Evolutionary conservation across 768 basidiomycete genomes (phyloP).

Genomic region (Gymnopilus junonius): DNA sequence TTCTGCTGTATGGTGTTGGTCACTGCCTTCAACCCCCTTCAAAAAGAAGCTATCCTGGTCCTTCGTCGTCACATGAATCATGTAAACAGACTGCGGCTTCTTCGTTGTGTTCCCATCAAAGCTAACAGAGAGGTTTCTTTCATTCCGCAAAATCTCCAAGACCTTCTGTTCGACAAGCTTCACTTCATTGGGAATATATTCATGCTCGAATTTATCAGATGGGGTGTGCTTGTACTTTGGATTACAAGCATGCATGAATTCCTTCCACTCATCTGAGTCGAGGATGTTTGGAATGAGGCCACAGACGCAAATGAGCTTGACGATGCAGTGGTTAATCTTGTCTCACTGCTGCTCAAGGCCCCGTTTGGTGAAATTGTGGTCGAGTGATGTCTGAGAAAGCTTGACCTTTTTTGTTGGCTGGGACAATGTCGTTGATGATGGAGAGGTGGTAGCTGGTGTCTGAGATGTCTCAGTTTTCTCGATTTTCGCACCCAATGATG

Average conservation of each 20-base stretch:
- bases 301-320: constrained; percentile 26
- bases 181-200: constrained; percentile 18
- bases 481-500: neutral
- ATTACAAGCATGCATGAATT: constrained; percentile 20
- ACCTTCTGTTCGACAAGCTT: constrained; percentile 5
- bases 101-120: constrained; percentile 6
- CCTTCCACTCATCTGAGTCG: constrained; percentile 28
- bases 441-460: too few species aligned
- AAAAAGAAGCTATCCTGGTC: neutral
- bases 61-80: neutral
- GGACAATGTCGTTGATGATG: too few species aligned
- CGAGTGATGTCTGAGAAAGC: neutral
- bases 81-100: constrained; percentile 1
- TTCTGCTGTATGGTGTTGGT: neutral
- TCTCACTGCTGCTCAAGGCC: neutral
- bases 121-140: constrained; percentile 9
- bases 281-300: constrained; percentile 25
- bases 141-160: constrained; percentile 2
- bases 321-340: constrained; percentile 21
- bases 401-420: neutral
- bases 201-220: constrained; percentile 14
- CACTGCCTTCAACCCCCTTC: neutral
- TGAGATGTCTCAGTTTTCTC: too few species aligned
- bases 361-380: neutral
- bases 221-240: constrained; percentile 6